Conservation (phyloP, 805 yeast genomes). For the Brettanomyces bruxellensis region DNA sequence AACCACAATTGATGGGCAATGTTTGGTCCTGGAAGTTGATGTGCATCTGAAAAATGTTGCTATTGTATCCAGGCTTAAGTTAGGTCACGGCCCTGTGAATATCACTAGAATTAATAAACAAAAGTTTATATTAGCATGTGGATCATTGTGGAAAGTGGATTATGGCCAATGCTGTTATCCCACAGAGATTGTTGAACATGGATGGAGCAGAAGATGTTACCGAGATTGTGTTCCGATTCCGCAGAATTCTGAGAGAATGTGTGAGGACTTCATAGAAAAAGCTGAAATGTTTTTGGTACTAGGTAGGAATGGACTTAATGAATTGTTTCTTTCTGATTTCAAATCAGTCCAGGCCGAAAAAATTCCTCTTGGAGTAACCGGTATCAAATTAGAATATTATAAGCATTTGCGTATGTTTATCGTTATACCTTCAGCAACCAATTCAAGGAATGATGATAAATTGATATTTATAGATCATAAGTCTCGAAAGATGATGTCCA, state of each 20-base stretch:
- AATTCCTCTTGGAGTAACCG: slow-evolving; percentile 17
- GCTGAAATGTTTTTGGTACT: too few relatives aligned
- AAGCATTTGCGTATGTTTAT: slow-evolving; percentile 15
- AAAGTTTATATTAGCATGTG: slow-evolving; percentile 12
- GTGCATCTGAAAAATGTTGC: not conserved
- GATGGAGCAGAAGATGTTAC: too few relatives aligned
- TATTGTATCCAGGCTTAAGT: slow-evolving; percentile 1
- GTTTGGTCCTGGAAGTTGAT: slow-evolving; percentile 2
- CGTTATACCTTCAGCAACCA: slow-evolving; percentile 7
- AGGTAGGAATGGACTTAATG: too few relatives aligned
- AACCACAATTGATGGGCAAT: slow-evolving; percentile 18
- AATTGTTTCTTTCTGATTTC: too few relatives aligned
- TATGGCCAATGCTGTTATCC: slow-evolving; percentile 16
- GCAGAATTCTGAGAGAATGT: too few relatives aligned
- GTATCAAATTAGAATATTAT: slow-evolving; percentile 20
- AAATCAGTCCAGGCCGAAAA: slow-evolving; percentile 4
- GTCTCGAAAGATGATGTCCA: slow-evolving; percentile 6
- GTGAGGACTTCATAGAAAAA: too few relatives aligned
- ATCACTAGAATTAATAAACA: slow-evolving; percentile 5
- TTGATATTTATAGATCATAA: slow-evolving; percentile 18
- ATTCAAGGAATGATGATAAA: slow-evolving; percentile 5
- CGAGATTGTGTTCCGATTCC: too few relatives aligned
- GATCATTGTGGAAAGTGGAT: slow-evolving; percentile 22
- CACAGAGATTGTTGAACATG: not conserved
- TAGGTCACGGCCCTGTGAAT: slow-evolving; percentile 15